phyloP scores from a whole-genome alignment of 768 basidiomycete genomes.

The Phanerochaete sordida region DNA sequence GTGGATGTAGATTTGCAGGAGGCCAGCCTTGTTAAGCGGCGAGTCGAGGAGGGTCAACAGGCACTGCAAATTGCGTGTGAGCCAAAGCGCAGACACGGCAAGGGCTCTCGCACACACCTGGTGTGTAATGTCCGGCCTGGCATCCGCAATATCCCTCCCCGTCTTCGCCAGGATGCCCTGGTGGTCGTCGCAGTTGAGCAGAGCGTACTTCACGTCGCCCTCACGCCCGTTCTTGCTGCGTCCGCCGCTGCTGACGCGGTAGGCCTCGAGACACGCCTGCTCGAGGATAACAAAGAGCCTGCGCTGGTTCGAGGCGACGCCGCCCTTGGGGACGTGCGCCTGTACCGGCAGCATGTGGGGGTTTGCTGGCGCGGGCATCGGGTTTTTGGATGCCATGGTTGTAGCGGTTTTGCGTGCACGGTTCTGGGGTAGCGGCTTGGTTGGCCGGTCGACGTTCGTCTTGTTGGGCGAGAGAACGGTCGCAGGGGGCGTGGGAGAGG shows the following conservation, averaged over 20 bases:
- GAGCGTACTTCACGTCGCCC: slow-evolving; percentile 89
- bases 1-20: slow-evolving; percentile 97
- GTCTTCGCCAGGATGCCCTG: slow-evolving; percentile 98
- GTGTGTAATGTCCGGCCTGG: slow-evolving; percentile 98
- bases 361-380: slow-evolving; percentile 52
- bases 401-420: slow-evolving; percentile 44
- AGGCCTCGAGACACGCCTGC: slow-evolving; percentile 95
- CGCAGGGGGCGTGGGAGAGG: slow-evolving; percentile 12
- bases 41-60: slow-evolving; percentile 95
- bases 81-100: background rate
- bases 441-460: slow-evolving; percentile 44
- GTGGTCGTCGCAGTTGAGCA: slow-evolving; percentile 98
- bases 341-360: slow-evolving; percentile 82
- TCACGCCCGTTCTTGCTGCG: slow-evolving; percentile 51
- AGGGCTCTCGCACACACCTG: slow-evolving; percentile 54
- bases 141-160: slow-evolving; percentile 96
- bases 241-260: slow-evolving; percentile 66
- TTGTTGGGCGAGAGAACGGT: slow-evolving; percentile 19
- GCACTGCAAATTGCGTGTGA: slow-evolving; percentile 52
- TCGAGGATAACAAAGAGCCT: slow-evolving; percentile 87
- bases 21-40: slow-evolving; percentile 94
- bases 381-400: slow-evolving; percentile 39
- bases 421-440: slow-evolving; percentile 53
- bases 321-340: slow-evolving; percentile 64
- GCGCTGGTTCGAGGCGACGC: slow-evolving; percentile 48